phyloP scores from a whole-genome alignment of 2,329 filamentous ascomycete species.

The Sporothrix protearum region DNA sequence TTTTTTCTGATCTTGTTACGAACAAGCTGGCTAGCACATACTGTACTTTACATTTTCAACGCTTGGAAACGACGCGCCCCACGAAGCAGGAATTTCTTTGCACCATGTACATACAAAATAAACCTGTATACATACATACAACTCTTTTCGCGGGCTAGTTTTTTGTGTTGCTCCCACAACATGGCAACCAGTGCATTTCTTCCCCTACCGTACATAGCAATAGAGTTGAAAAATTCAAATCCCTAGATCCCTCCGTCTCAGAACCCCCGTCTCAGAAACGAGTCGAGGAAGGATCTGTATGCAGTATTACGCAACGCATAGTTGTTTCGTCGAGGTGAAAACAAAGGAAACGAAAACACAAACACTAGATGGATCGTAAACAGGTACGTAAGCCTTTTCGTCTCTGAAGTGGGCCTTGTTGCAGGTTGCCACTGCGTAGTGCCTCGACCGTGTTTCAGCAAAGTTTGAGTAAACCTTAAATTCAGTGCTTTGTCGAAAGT shows the following conservation, averaged over 20 bases:
- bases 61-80: background rate
- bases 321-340: background rate
- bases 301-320: background rate
- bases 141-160: background rate
- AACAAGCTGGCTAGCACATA: conserved; percentile 5
- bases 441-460: background rate
- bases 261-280: background rate
- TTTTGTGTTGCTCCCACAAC: background rate
- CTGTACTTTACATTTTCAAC: background rate
- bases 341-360: background rate
- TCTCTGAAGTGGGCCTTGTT: background rate
- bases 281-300: background rate
- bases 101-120: conserved; percentile 5
- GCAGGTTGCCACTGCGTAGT: background rate
- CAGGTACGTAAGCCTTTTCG: conserved; percentile 2
- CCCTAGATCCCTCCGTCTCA: too few relatives aligned
- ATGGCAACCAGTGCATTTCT: background rate
- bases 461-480: background rate
- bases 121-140: conserved; percentile 1
- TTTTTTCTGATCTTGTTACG: background rate
- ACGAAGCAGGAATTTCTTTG: background rate
- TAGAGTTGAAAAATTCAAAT: background rate
- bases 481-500: background rate
- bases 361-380: background rate
- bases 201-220: too few relatives aligned